These are phyloP conservation scores for Amylocystis lapponica DNA, from an alignment of 768 basidiomycete species.

Conservation along the genomic window DNA sequence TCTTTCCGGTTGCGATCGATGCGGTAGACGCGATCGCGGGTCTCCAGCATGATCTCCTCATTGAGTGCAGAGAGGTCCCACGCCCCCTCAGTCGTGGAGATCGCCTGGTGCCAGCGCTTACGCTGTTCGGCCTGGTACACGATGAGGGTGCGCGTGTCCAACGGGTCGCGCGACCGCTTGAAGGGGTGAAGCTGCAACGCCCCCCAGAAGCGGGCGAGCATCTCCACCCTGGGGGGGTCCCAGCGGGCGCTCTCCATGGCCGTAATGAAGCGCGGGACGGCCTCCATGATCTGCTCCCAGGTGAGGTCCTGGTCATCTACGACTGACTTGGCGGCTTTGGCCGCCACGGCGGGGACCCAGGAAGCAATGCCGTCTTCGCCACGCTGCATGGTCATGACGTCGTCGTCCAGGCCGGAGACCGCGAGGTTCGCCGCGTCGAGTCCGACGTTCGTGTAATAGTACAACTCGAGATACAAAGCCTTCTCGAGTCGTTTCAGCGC, in stretches of 20 bases:
- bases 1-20: neutral
- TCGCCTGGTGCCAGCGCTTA: neutral
- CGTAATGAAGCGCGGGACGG: neutral
- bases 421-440: neutral
- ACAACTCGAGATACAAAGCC: neutral
- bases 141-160: neutral
- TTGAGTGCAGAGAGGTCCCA: neutral
- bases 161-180: neutral
- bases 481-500: neutral
- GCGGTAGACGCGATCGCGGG: neutral
- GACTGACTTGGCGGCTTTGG: neutral
- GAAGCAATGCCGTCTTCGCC: neutral
- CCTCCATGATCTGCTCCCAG: neutral
- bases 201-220: neutral
- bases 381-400: neutral
- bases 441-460: neutral
- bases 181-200: neutral
- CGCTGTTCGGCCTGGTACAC: slow-evolving; percentile 1
- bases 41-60: neutral
- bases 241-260: neutral
- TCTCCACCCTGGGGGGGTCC: neutral
- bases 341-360: neutral
- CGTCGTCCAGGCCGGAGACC: neutral
- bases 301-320: neutral
- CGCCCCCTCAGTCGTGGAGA: neutral